Evolutionary conservation across 164 flowering plant genomes (phyloP).

Genomic region (Vitis vinifera): DNA sequence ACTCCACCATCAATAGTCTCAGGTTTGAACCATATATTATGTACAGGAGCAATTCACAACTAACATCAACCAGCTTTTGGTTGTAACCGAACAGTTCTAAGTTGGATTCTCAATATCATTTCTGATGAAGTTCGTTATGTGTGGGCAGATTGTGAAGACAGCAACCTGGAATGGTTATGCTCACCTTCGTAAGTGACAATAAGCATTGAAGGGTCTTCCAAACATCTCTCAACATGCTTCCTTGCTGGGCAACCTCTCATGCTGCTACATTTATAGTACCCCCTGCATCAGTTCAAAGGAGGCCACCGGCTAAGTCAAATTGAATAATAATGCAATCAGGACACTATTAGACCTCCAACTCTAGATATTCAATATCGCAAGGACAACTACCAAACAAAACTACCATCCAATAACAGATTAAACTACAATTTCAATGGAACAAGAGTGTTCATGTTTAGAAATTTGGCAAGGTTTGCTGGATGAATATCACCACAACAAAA

Average conservation of each 20-base stretch:
- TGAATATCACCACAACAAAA: no score
- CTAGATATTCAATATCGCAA: no score
- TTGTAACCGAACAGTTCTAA: constrained; percentile 7
- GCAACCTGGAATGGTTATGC: constrained; percentile 42
- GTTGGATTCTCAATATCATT: constrained; percentile 4
- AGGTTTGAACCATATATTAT: constrained; percentile 8
- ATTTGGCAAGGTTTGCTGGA: no score
- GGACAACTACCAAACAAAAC: no score
- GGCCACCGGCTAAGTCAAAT: no score
- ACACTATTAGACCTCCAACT: no score
- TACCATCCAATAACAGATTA: no score
- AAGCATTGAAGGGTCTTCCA: constrained; percentile 47
- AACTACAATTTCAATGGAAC: no score
- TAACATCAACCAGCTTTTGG: not conserved
- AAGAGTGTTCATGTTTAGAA: no score
- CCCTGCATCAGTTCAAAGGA: not conserved
- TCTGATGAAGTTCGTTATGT: constrained; percentile 9
- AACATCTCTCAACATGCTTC: constrained; percentile 36
- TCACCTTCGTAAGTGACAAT: constrained; percentile 50
- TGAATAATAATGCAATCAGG: no score
- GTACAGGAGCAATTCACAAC: constrained; percentile 13
- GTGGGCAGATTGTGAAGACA: constrained; percentile 24
- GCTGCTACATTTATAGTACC: constrained; percentile 4
- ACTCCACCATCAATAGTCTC: not conserved
- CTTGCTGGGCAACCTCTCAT: constrained; percentile 4